A percentile compares a stretch with the other conserved stretches of the same genome.
Conservation (phyloP, 768 basidiomycete species). For the Collybia sordida region DNA sequence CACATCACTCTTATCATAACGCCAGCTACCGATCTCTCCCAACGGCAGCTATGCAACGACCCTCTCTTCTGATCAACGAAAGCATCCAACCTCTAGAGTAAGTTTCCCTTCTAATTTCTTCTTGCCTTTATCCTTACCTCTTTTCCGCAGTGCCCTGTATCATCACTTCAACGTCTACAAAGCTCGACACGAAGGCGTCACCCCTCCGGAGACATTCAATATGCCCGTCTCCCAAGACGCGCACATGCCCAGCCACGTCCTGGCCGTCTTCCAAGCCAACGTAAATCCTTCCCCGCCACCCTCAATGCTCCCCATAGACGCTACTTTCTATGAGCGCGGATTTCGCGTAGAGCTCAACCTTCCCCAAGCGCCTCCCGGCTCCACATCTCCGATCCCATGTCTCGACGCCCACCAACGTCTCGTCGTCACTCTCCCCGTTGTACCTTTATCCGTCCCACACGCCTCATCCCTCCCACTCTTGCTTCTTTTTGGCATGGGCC, state of each 20-base stretch:
- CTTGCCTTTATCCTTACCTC: neutral
- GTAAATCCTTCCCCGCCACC: conserved; percentile 26
- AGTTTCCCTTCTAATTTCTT: conserved; percentile 7
- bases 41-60: conserved; percentile 24
- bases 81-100: conserved; percentile 32
- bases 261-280: conserved; percentile 42
- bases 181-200: conserved; percentile 12
- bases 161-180: conserved; percentile 41
- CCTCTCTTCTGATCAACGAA: conserved; percentile 28
- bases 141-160: conserved; percentile 38
- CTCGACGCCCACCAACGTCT: conserved; percentile 19
- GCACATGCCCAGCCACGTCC: conserved; percentile 55
- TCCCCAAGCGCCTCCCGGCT: conserved; percentile 30
- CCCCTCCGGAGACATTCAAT: conserved; percentile 43
- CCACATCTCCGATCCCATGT: conserved; percentile 30
- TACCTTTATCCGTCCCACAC: conserved; percentile 52
- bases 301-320: conserved; percentile 53
- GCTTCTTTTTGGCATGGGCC: conserved; percentile 55
- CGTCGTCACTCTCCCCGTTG: conserved; percentile 51
- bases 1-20: neutral
- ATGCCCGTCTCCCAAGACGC: conserved; percentile 46
- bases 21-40: too few relatives aligned
- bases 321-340: conserved; percentile 40
- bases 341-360: conserved; percentile 37
- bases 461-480: conserved; percentile 53